phyloP scores from a whole-genome alignment of 352 stramenopile genomes.

The Phytophthora hibernalis region DNA sequence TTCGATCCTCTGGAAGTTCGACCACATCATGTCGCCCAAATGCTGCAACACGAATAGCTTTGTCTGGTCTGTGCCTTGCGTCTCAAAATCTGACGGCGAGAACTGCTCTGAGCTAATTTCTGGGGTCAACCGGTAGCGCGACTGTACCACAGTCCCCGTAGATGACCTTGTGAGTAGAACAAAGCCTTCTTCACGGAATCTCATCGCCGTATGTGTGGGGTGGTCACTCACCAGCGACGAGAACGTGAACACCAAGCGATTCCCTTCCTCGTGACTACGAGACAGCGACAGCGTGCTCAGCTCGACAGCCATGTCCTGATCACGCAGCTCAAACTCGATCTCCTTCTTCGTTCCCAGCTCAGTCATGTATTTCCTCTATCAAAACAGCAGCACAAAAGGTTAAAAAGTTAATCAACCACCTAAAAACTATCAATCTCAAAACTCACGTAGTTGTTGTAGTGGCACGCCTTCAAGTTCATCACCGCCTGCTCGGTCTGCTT shows the following conservation, averaged over 20 bases:
- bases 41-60: slow-evolving; percentile 28
- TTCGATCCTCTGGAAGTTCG: slow-evolving; percentile 11
- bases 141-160: slow-evolving; percentile 17
- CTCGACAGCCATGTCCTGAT: slow-evolving; percentile 14
- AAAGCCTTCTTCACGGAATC: slow-evolving; percentile 32
- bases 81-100: background rate
- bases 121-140: slow-evolving; percentile 22
- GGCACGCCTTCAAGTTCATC: slow-evolving; percentile 15
- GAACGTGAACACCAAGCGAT: slow-evolving; percentile 10
- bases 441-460: slow-evolving; percentile 28
- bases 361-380: slow-evolving; percentile 31
- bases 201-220: slow-evolving; percentile 10
- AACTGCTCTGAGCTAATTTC: slow-evolving; percentile 7
- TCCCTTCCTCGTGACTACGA: slow-evolving; percentile 19
- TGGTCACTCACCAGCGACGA: slow-evolving; percentile 23
- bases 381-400: slow-evolving; percentile 9
- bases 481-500: slow-evolving; percentile 3
- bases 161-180: slow-evolving; percentile 9
- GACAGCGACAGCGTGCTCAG: slow-evolving; percentile 27
- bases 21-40: slow-evolving; percentile 17
- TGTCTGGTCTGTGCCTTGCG: slow-evolving; percentile 6
- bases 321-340: slow-evolving; percentile 16
- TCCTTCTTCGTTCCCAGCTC: slow-evolving; percentile 35
- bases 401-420: background rate
- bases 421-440: background rate